Conservation (phyloP, 2,329 filamentous ascomycete species). For the Stagonosporopsis cucurbitacearum region DNA sequence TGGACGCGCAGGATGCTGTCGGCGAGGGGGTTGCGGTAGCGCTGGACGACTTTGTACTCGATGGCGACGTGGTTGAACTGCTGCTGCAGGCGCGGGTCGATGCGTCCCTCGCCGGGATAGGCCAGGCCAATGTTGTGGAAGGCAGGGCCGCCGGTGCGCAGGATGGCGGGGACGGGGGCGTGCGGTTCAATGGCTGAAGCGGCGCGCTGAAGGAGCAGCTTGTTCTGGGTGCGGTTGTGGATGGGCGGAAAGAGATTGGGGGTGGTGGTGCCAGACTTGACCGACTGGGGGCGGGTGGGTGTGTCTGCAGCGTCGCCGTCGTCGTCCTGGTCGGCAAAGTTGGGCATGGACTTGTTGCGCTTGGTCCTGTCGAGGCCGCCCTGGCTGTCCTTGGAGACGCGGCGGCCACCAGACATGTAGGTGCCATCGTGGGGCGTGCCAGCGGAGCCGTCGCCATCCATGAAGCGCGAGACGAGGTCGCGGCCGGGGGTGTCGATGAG, state of each 20-base stretch:
- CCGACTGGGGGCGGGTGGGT: constrained; percentile 34
- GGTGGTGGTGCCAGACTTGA: constrained; percentile 48
- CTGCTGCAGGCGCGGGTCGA: constrained; percentile 68
- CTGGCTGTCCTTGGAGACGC: constrained; percentile 24
- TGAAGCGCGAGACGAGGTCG: constrained; percentile 55
- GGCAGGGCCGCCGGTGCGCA: constrained; percentile 45
- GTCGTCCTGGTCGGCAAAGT: constrained; percentile 35
- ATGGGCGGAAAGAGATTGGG: constrained; percentile 46
- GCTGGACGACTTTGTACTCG: constrained; percentile 75
- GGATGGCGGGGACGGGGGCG: constrained; percentile 52
- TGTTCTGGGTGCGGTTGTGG: constrained; percentile 73
- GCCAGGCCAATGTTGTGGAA: constrained; percentile 43
- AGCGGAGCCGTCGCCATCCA: constrained; percentile 50
- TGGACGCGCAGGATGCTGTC: constrained; percentile 65
- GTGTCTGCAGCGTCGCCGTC: constrained; percentile 33
- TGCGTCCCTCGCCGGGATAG: constrained; percentile 47
- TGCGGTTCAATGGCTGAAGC: constrained; percentile 73
- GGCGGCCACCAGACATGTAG: constrained; percentile 43
- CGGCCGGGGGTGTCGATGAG: constrained; percentile 50
- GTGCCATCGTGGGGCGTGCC: constrained; percentile 50
- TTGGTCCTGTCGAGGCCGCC: constrained; percentile 38
- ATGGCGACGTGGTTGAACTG: constrained; percentile 73
- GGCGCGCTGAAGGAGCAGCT: constrained; percentile 75
- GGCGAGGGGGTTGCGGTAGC: constrained; percentile 73
- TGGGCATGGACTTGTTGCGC: constrained; percentile 50